phyloP scores from a whole-genome alignment of 2,329 filamentous ascomycete species.

The Phoma sp. region DNA sequence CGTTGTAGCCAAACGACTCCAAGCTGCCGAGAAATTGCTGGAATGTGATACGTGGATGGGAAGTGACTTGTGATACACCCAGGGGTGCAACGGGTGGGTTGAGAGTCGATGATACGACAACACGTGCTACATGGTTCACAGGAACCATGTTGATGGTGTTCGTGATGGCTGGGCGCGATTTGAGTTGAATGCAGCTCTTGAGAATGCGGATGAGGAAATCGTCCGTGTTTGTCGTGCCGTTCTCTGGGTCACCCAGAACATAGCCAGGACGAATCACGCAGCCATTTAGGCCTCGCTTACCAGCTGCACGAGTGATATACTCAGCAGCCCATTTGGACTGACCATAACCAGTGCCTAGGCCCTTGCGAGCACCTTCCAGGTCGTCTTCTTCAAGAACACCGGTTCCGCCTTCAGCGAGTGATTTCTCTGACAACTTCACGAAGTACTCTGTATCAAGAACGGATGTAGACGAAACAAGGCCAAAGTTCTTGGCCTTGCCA shows the following conservation, averaged over 20 bases:
- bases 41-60: conserved; percentile 77
- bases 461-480: conserved; percentile 82
- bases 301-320: conserved; percentile 77
- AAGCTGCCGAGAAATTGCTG: conserved; percentile 77
- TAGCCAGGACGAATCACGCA: conserved; percentile 85
- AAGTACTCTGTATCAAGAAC: conserved; percentile 84
- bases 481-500: conserved; percentile 78
- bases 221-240: conserved; percentile 77
- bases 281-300: conserved; percentile 74
- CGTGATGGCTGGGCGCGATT: conserved; percentile 72
- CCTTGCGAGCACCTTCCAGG: conserved; percentile 74
- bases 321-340: conserved; percentile 87
- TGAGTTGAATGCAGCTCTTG: conserved; percentile 86
- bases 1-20: conserved; percentile 73
- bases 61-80: conserved; percentile 77
- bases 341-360: conserved; percentile 86
- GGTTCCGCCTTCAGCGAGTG: conserved; percentile 64
- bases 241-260: conserved; percentile 73
- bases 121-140: conserved; percentile 80
- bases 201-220: conserved; percentile 88
- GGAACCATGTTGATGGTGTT: conserved; percentile 93
- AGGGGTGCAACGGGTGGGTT: conserved; percentile 63
- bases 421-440: conserved; percentile 71
- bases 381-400: conserved; percentile 78
- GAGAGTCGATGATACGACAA: conserved; percentile 76